These are phyloP conservation scores for Camellia lanceoleosa DNA, from an alignment of 148 eudicot genomes.

Conservation along the genomic window DNA sequence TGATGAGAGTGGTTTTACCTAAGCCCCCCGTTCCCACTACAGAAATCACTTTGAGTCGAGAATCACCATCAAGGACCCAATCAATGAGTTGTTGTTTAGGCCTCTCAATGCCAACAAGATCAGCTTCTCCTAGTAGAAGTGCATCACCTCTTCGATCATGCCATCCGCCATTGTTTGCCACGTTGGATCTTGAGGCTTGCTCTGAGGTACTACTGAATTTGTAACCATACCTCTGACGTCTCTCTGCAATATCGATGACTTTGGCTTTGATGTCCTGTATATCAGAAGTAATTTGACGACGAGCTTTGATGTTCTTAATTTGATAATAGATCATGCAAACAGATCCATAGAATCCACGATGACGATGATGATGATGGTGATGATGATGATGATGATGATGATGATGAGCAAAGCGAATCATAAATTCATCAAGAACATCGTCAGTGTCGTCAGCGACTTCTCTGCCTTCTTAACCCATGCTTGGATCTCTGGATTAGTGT, in stretches of 20 bases:
- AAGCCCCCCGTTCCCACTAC: slow-evolving; percentile 26
- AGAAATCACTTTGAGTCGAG: not conserved
- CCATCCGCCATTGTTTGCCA: not conserved
- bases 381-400: not conserved
- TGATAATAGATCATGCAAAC: not conserved
- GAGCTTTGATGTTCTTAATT: not conserved
- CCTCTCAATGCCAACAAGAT: slow-evolving; percentile 15
- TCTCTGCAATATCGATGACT: slow-evolving; percentile 5
- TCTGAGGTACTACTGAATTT: not conserved
- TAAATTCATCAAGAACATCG: slow-evolving; percentile 21
- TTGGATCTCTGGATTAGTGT: slow-evolving; percentile 6
- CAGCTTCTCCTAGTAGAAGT: slow-evolving; percentile 12
- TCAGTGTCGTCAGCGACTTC: slow-evolving; percentile 21
- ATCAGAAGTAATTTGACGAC: slow-evolving; percentile 9
- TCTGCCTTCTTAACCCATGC: slow-evolving; percentile 24
- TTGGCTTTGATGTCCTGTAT: slow-evolving; percentile 5
- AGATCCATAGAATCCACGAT: not conserved
- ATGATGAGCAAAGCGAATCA: not conserved
- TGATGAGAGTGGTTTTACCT: slow-evolving; percentile 29
- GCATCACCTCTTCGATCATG: slow-evolving; percentile 13
- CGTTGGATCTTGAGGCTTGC: not conserved
- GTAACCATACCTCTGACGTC: slow-evolving; percentile 3
- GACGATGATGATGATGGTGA: no score
- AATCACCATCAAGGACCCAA: not conserved
- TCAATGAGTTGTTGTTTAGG: not conserved